These are phyloP conservation scores for Beauveria bassiana DNA, from an alignment of 2,329 filamentous ascomycete genomes.

Conservation along the genomic window DNA sequence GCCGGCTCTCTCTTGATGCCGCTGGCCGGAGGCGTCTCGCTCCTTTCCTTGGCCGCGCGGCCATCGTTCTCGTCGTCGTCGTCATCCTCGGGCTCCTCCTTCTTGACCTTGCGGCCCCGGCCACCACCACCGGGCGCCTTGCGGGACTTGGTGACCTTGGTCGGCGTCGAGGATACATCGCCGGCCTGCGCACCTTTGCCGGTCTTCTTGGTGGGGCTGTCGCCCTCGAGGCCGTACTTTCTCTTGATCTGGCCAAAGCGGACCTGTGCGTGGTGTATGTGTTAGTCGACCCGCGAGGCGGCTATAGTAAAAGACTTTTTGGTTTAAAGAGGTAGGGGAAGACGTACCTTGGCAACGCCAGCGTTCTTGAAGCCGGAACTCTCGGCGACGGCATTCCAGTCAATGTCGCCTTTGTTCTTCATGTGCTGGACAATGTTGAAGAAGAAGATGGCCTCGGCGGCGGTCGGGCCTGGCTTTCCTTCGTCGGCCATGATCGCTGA, in stretches of 20 bases:
- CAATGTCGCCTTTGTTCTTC: constrained; percentile 34
- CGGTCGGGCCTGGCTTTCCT: constrained; percentile 28
- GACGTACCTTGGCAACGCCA: constrained; percentile 34
- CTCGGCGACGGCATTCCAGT: constrained; percentile 39
- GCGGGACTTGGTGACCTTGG: constrained; percentile 12
- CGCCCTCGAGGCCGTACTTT: constrained; percentile 33
- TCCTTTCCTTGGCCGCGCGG: background rate
- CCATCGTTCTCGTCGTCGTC: background rate
- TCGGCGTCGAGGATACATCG: background rate
- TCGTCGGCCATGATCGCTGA: constrained; percentile 23
- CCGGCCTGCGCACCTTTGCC: background rate
- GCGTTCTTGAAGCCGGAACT: constrained; percentile 38
- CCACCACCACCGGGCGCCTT: constrained; percentile 14
- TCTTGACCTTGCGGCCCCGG: constrained; percentile 13
- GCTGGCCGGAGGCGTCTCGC: background rate
- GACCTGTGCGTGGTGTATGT: constrained; percentile 20
- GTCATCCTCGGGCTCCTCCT: constrained; percentile 15
- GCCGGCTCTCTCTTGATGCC: constrained; percentile 1
- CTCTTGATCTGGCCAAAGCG: constrained; percentile 44
- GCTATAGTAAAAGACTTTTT: background rate
- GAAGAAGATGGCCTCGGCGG: constrained; percentile 36
- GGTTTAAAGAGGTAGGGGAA: background rate
- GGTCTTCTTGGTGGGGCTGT: constrained; percentile 11
- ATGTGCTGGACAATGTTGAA: constrained; percentile 37
- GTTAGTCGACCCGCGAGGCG: background rate